Conservation (phyloP, 805 yeast genomes). For the Yamadazyma insecticola region DNA sequence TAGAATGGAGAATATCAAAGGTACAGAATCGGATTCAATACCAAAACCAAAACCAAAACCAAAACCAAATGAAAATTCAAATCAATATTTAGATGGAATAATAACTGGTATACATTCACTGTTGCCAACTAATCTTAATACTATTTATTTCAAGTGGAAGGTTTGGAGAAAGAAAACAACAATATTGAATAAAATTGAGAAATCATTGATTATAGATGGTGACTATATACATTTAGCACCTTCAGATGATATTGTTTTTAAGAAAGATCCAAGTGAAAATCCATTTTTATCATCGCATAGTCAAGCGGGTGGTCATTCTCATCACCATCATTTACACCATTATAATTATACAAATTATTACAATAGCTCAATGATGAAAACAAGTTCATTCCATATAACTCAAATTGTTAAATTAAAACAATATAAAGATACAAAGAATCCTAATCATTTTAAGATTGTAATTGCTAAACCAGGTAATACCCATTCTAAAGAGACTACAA, state of each 20-base stretch:
- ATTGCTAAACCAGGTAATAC: slow-evolving; percentile 37
- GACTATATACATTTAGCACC: slow-evolving; percentile 88
- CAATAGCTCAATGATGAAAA: slow-evolving; percentile 72
- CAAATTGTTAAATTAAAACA: slow-evolving; percentile 75
- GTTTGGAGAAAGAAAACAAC: slow-evolving; percentile 90
- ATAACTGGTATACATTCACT: slow-evolving; percentile 22
- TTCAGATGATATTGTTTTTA: slow-evolving; percentile 61
- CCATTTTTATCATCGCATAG: slow-evolving; percentile 19
- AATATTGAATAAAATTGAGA: slow-evolving; percentile 72
- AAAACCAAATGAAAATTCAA: slow-evolving; percentile 7
- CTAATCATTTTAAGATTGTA: slow-evolving; percentile 76
- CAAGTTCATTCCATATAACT: slow-evolving; percentile 79
- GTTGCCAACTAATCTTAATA: slow-evolving; percentile 34
- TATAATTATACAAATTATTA: slow-evolving; percentile 37
- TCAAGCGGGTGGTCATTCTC: slow-evolving; percentile 16
- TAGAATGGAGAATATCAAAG: too few species aligned
- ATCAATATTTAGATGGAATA: slow-evolving; percentile 27
- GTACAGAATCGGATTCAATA: too few species aligned
- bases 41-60: slow-evolving; percentile 1
- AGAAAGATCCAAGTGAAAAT: slow-evolving; percentile 25
- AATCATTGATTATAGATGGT: slow-evolving; percentile 88
- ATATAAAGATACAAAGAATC: slow-evolving; percentile 56
- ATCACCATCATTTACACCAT: slow-evolving; percentile 35
- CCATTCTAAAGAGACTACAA: slow-evolving; percentile 38
- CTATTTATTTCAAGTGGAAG: slow-evolving; percentile 76